Conservation (phyloP, 1,139 yeast genomes). For the Debaryomycetaceae sp. region DNA sequence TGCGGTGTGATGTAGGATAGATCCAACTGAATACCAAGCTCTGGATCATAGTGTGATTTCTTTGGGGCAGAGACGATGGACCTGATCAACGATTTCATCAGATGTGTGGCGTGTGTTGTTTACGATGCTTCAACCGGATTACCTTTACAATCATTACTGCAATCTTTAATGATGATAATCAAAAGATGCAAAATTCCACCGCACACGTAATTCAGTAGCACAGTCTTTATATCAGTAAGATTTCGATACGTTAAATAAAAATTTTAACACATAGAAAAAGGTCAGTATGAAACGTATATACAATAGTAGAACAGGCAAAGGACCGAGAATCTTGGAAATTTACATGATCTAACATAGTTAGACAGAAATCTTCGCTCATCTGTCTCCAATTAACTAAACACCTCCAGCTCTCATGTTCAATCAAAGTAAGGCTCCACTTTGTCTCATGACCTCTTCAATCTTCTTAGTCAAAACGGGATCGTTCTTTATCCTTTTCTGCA, state of each 20-base stretch:
- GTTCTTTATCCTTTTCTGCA: conserved; percentile 67
- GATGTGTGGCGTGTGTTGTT: too few species aligned
- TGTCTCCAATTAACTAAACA: neutral
- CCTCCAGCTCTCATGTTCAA: neutral
- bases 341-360: neutral
- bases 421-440: conserved; percentile 8
- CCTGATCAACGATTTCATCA: conserved; percentile 13
- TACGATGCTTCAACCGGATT: too few species aligned
- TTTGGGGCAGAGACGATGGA: conserved; percentile 27
- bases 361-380: neutral
- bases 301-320: neutral
- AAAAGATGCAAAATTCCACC: too few species aligned
- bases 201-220: too few species aligned
- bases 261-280: neutral
- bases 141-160: too few species aligned
- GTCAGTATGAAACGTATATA: neutral
- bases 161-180: too few species aligned
- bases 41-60: conserved; percentile 15
- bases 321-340: neutral
- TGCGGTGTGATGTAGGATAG: conserved; percentile 60
- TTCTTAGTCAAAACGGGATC: conserved; percentile 57
- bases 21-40: conserved; percentile 41
- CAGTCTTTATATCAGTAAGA: neutral
- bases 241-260: neutral
- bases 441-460: conserved; percentile 44